These are phyloP conservation scores for Panicum miliaceum DNA, from an alignment of 176 grass and related monocot species.

Conservation along the genomic window DNA sequence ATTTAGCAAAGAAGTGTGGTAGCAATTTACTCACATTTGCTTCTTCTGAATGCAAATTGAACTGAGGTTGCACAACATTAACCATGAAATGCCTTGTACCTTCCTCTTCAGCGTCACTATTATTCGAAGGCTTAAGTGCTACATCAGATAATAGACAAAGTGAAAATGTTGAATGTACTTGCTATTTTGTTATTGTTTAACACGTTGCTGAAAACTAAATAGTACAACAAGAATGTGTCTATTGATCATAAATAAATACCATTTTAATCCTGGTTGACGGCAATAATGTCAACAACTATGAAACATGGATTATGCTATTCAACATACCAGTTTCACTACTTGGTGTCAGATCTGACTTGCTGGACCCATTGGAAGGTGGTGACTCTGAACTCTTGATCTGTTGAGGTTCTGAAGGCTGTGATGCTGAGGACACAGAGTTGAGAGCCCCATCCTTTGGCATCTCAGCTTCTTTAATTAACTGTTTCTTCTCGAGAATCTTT, in stretches of 20 bases:
- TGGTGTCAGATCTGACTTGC: constrained; percentile 58
- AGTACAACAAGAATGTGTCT: constrained; percentile 34
- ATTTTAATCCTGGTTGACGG: constrained; percentile 17
- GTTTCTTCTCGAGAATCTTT: constrained; percentile 73
- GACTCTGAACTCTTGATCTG: constrained; percentile 60
- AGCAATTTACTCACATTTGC: constrained; percentile 81
- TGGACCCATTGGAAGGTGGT: constrained; percentile 49
- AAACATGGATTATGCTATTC: constrained; percentile 35
- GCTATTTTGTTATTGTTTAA: constrained; percentile 21
- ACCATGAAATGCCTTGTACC: constrained; percentile 90
- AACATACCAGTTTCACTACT: constrained; percentile 59
- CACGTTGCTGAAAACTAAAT: constrained; percentile 27
- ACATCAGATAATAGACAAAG: constrained; percentile 45
- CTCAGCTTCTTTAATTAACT: constrained; percentile 64
- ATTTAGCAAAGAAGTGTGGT: constrained; percentile 21
- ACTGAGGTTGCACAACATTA: constrained; percentile 91
- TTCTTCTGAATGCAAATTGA: constrained; percentile 99
- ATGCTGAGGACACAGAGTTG: constrained; percentile 44
- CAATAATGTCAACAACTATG: constrained; percentile 5
- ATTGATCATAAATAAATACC: constrained; percentile 17
- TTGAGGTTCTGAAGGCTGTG: constrained; percentile 56
- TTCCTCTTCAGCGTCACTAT: constrained; percentile 74
- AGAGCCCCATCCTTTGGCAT: constrained; percentile 50
- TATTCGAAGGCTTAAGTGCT: constrained; percentile 61
- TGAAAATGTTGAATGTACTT: constrained; percentile 33